Base-by-base conservation (phyloP, 169 alveolate genomes). In the Cyclospora cayetanensis region DNA sequence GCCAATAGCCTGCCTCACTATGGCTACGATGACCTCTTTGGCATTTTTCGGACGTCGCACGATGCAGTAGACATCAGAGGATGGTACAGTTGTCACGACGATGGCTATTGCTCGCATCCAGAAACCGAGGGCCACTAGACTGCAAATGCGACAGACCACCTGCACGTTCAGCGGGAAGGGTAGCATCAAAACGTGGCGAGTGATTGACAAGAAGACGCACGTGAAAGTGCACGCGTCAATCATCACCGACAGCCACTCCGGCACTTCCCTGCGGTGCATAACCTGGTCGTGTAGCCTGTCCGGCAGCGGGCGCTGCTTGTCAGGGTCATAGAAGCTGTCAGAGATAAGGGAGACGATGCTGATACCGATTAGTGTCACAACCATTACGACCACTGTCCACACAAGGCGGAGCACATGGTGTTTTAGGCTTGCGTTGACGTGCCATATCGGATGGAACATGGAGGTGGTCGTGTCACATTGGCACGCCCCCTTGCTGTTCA, bases 161-260 rank as follows among this genome's bases (percentile, higher is more conserved):
- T 27, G 77, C 43, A 65, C 22, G 77, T 65, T 65, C 20, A n/a
- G 20, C 43, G 77, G 77, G 20, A 65, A 65, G 77, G 77, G 77
- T 12, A 65, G 77, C 43, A 65, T 37, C 77, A 65, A 25, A 11
- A 65, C n/a, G 77, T 29, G 37, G 29, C 77, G 77, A 37, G 25
- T 20, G 20, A 22, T 3, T 12, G 77, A 27, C 15, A 4, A 4
- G 20, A 65, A 65, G 43, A 65, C 77, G 22, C 4, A 3, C 42
- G 15, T 27, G 31, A 65, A 65, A 3, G 77, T 65, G 37, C 37
- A 65, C 5, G 20, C 35, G 20, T 65, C 42, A 37, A 65, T 42
- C 31, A 25, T 20, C 4, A 5, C 37, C 35, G 42, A 11, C 3
- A 65, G 43, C 77, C 77, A 65, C 37, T 15, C 15, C 9, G 77